Percentiles rank a stretch among this genome's conserved stretches.
Conservation (phyloP, 306 rosid species). For the Herpetospermum pedunculosum region DNA sequence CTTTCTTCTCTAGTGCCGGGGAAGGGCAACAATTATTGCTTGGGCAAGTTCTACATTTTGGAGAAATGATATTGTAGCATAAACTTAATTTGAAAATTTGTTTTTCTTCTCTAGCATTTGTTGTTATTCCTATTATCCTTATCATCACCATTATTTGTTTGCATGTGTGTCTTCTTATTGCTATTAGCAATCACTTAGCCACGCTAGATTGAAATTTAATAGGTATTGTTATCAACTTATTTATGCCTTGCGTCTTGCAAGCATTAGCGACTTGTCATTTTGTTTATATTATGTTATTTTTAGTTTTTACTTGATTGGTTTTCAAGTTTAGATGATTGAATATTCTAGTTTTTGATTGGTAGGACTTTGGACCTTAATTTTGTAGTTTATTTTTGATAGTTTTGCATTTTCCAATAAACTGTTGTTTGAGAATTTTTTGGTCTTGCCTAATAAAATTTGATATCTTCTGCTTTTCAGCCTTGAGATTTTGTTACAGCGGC, state of each 20-base stretch:
- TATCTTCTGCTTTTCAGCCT: conserved; percentile 32
- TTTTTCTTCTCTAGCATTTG: not conserved
- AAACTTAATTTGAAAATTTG: not conserved
- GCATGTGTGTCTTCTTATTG: not conserved
- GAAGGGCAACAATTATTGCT: not conserved
- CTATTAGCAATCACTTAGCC: not conserved
- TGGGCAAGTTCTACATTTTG: not conserved
- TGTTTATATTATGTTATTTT: not conserved
- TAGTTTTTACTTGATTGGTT: not conserved
- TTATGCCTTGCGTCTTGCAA: not conserved
- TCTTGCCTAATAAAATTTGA: conserved; percentile 1
- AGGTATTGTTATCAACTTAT: not conserved
- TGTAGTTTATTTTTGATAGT: not conserved
- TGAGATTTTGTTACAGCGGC: conserved; percentile 34
- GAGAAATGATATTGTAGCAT: not conserved
- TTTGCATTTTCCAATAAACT: not conserved
- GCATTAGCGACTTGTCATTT: not conserved
- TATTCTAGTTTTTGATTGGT: not conserved
- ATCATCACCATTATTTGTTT: not conserved
- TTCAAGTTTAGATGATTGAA: not conserved
- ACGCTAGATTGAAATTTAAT: not conserved
- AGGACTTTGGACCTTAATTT: not conserved
- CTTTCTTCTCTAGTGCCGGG: not conserved
- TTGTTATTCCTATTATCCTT: not conserved
- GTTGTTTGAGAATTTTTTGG: not conserved